These are phyloP conservation scores for Brassica juncea DNA, from an alignment of 345 rosid genomes.

Conservation along the genomic window DNA sequence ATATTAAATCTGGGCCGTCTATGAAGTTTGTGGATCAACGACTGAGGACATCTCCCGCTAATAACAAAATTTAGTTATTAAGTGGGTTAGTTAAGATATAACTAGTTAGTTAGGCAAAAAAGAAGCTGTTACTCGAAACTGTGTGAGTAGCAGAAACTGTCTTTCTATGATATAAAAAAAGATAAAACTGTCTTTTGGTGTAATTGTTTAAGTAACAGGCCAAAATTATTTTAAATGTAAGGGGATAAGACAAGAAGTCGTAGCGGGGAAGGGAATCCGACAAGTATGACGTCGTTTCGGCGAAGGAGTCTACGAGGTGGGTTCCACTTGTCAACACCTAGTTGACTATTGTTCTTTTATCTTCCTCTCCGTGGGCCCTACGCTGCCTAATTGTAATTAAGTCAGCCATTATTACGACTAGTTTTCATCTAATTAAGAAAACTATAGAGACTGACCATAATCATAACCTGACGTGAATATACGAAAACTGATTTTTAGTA, in stretches of 20 bases:
- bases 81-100: too few relatives aligned
- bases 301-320: constrained; percentile 32
- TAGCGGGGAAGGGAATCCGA: constrained; percentile 45
- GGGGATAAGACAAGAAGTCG: constrained; percentile 32
- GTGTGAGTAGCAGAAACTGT: too few relatives aligned
- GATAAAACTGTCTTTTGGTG: too few relatives aligned
- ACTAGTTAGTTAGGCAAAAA: too few relatives aligned
- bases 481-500: not conserved
- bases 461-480: not conserved
- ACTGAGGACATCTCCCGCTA: too few relatives aligned
- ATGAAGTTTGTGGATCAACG: too few relatives aligned
- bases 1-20: too few relatives aligned
- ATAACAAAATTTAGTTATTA: too few relatives aligned
- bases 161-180: too few relatives aligned
- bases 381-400: constrained; percentile 8
- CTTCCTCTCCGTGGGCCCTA: constrained; percentile 25
- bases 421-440: constrained; percentile 3
- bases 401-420: not conserved
- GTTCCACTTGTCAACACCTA: constrained; percentile 35
- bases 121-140: too few relatives aligned
- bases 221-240: not conserved
- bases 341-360: constrained; percentile 29
- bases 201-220: not conserved
- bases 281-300: constrained; percentile 42
- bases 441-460: not conserved